A percentile compares a stretch with the other conserved stretches of the same genome.
These are phyloP conservation scores for Ottelia alismoides DNA, from an alignment of 106 monocot genomes.

Conservation along the genomic window DNA sequence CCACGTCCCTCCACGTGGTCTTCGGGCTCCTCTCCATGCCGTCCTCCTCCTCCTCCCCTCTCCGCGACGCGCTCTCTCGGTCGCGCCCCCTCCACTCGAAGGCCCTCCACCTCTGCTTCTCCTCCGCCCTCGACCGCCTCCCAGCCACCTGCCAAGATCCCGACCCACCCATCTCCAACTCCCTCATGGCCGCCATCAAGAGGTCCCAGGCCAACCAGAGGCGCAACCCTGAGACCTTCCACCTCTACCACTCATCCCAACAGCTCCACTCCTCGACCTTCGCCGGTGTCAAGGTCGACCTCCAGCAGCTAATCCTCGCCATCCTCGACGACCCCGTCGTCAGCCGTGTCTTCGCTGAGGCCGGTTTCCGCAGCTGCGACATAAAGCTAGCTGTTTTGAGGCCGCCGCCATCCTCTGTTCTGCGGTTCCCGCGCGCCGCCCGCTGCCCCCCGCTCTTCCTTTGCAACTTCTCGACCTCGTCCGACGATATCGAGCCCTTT, in stretches of 20 bases:
- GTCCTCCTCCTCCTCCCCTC: conserved; percentile 15
- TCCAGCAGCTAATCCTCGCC: conserved; percentile 52
- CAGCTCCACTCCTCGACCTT: conserved; percentile 9
- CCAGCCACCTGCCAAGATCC: conserved; percentile 3
- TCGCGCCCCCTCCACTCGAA: conserved; percentile 59
- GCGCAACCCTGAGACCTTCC: conserved; percentile 72
- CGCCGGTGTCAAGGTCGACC: conserved; percentile 53
- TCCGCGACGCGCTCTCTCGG: conserved; percentile 39
- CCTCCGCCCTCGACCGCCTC: conserved; percentile 52
- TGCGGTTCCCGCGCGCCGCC: conserved; percentile 28
- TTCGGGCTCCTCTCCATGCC: conserved; percentile 45
- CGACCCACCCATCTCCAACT: conserved; percentile 78
- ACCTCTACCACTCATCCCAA: conserved; percentile 43
- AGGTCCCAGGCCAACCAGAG: conserved; percentile 89
- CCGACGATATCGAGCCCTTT: neutral
- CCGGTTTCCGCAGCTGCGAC: conserved; percentile 51
- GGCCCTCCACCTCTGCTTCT: conserved; percentile 72
- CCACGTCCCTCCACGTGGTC: conserved; percentile 81
- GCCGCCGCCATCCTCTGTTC: conserved; percentile 26
- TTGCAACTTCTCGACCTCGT: conserved; percentile 10
- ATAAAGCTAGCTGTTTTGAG: conserved; percentile 55
- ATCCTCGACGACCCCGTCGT: conserved; percentile 68
- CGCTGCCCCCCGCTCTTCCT: conserved; percentile 37
- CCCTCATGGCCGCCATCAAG: conserved; percentile 98
- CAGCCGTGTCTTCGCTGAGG: conserved; percentile 52